phyloP scores from a whole-genome alignment of 257 asterid species.

The Salvia miltiorrhiza region DNA sequence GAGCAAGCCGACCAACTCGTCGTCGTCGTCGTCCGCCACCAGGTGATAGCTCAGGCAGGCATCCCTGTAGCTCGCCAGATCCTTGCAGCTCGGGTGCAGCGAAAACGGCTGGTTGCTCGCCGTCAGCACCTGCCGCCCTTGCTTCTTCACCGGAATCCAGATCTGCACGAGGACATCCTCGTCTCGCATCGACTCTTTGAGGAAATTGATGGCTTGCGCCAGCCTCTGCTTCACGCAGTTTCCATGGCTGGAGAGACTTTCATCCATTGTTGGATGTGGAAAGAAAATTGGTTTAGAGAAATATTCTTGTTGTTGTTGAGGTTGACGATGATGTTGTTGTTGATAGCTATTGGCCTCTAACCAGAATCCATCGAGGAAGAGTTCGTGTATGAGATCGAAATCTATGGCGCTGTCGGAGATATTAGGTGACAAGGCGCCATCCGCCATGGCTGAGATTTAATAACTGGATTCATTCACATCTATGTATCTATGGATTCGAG shows the following conservation, averaged over 20 bases:
- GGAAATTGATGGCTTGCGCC: conserved; percentile 50
- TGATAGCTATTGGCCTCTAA: conserved; percentile 45
- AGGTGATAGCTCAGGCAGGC: conserved; percentile 50
- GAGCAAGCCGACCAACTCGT: conserved; percentile 52
- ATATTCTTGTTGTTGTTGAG: conserved; percentile 20
- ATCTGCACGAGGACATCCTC: conserved; percentile 61
- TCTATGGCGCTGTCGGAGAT: conserved; percentile 35
- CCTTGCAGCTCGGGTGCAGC: conserved; percentile 38
- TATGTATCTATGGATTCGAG: conserved; percentile 15
- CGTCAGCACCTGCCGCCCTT: conserved; percentile 48
- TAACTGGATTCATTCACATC: conserved; percentile 18
- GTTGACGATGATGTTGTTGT: background rate
- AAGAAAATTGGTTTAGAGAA: conserved; percentile 19
- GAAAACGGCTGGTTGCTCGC: conserved; percentile 59
- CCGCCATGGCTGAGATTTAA: conserved; percentile 40
- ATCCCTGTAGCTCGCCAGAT: conserved; percentile 53
- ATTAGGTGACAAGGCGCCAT: conserved; percentile 39
- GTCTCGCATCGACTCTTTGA: conserved; percentile 43
- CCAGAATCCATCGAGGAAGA: conserved; percentile 69
- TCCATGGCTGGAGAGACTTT: background rate
- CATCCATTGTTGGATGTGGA: conserved; percentile 35
- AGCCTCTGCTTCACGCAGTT: conserved; percentile 40
- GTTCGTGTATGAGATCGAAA: conserved; percentile 49
- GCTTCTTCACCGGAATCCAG: conserved; percentile 61
- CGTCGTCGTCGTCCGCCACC: conserved; percentile 44